phyloP scores from a whole-genome alignment of 192 early-diverging fungal genomes.

The Umbelopsis vinacea region DNA sequence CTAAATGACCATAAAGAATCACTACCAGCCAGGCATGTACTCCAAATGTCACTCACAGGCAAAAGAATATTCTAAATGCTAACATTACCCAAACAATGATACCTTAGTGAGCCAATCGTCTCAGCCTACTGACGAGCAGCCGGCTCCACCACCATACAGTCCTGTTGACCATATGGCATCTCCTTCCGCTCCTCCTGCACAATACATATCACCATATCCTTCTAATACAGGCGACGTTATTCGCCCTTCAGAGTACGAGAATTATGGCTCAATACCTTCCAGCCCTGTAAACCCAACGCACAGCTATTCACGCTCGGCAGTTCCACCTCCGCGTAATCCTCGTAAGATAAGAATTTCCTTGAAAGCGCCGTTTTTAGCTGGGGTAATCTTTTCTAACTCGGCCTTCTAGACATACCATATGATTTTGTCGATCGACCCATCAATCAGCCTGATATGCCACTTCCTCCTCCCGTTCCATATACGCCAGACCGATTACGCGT shows the following conservation, averaged over 20 bases:
- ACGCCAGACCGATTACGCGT: constrained; percentile 11
- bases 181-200: constrained; percentile 6
- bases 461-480: constrained; percentile 5
- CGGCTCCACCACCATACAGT: constrained; percentile 7
- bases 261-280: constrained; percentile 5
- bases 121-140: neutral
- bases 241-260: neutral
- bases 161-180: neutral
- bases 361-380: neutral
- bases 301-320: neutral
- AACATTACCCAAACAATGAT: neutral
- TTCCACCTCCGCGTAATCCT: neutral
- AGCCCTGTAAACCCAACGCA: neutral
- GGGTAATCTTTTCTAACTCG: neutral
- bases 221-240: neutral
- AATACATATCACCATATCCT: constrained; percentile 1
- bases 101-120: neutral
- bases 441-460: neutral
- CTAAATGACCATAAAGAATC: neutral
- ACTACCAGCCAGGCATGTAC: constrained; percentile 7
- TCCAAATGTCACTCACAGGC: neutral
- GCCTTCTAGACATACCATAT: neutral
- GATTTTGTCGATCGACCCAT: neutral
- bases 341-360: neutral
- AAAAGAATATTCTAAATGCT: neutral